Evolutionary conservation across 2,329 filamentous ascomycete genomes (phyloP), one percentile per base, ranked within the genome.

Genomic region (Xylariaceae sp.): DNA sequence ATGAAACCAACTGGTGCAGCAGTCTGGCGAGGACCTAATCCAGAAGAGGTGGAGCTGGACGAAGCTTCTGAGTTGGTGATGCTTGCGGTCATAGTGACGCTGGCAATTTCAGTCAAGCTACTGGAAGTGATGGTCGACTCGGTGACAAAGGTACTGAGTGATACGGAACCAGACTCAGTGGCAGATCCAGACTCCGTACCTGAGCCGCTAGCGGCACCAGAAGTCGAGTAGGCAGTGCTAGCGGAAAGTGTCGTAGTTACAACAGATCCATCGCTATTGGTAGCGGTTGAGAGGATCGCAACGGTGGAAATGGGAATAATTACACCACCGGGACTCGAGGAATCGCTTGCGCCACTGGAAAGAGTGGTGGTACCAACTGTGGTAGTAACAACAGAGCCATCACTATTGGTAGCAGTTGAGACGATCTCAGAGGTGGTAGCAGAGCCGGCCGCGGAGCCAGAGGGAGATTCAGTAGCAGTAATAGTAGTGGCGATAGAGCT

Each of bases 1-100:
- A 66, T 50, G 30, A 70, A 42, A 29, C 65, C 67, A 15, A 57
- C 55, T 7, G 68, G 68, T 15, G 65, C 67, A 30, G 63, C 63
- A 37, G 68, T 70, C 35, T 62, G 64, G 41, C 62, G 58, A 26
- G 60, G 50, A 27, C 42, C 64, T 27, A 42, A 36, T 11, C 35
- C 47, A 2, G 44, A 37, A 21, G 16, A 13, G 3, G 41, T 50
- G 32, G 43, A 32, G 8, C 42, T 46, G 23, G 52, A 36, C 4
- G 61, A 44, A 10, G 54, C 33, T 13, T 43, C 54, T 2, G 45
- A 42, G 37, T 40, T 55, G 50, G 37, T 63, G 45, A 27, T 54
- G 27, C 59, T 30, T 16, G 50, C 59, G 29, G 64, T 63, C 29
- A 56, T 58, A 33, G 61, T 63, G 27, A 63, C 35, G 29, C 53